A percentile compares a stretch with the other conserved stretches of the same genome.
These are phyloP conservation scores for Aschersonia sp. DNA, from an alignment of 2,329 filamentous ascomycete genomes.

Conservation along the genomic window DNA sequence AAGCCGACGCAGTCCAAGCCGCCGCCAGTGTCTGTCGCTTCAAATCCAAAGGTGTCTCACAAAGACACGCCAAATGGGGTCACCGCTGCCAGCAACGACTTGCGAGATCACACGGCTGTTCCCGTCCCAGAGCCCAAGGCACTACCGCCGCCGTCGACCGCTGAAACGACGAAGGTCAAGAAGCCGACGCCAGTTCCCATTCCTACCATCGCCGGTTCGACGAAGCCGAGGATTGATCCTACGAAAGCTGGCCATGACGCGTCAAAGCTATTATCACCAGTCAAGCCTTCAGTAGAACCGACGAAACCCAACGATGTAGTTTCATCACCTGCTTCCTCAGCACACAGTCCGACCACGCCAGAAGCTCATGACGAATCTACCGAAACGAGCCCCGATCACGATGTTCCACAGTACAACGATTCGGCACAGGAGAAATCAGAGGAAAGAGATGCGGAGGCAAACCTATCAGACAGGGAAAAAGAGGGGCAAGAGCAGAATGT, in stretches of 20 bases:
- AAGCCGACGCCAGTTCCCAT: not conserved
- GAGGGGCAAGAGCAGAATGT: not conserved
- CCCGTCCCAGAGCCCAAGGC: not conserved
- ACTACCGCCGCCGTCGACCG: not conserved
- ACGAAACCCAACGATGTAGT: conserved; percentile 26
- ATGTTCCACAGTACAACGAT: conserved; percentile 41
- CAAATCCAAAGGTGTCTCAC: not conserved
- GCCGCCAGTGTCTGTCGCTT: not conserved
- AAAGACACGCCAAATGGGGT: not conserved
- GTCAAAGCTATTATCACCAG: conserved; percentile 9
- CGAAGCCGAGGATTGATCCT: not conserved
- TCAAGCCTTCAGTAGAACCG: conserved; percentile 20
- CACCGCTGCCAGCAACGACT: not conserved
- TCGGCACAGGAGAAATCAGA: conserved; percentile 22
- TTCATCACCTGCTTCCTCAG: conserved; percentile 50
- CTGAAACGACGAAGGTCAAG: not conserved
- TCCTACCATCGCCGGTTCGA: not conserved
- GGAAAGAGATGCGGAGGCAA: not conserved
- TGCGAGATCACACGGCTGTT: not conserved
- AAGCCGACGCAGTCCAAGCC: conserved; percentile 3
- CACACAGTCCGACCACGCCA: conserved; percentile 61
- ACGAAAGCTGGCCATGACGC: not conserved
- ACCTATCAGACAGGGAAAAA: not conserved
- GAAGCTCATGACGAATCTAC: conserved; percentile 53
- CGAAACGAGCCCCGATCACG: conserved; percentile 60